Conservation (phyloP, 164 flowering plant species). For the Vitis rupestris region DNA sequence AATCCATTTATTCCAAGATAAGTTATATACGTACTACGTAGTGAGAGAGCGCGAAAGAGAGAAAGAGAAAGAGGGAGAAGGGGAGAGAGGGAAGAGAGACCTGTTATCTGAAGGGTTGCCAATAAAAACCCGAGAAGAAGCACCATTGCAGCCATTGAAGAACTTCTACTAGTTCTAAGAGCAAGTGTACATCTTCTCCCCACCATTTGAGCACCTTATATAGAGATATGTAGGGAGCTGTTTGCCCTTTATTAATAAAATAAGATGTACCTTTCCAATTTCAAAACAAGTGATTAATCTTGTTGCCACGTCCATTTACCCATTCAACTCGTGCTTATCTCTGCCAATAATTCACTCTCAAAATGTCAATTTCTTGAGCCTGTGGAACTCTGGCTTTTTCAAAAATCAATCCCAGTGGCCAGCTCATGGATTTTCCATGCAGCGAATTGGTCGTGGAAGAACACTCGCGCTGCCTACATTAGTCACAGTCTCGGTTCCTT, state of each 20-base stretch:
- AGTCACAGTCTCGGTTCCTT: too few relatives aligned
- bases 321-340: neutral
- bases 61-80: neutral
- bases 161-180: too few relatives aligned
- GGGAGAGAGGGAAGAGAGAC: neutral
- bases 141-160: neutral
- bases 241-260: neutral
- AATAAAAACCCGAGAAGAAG: conserved; percentile 4
- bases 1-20: conserved; percentile 3
- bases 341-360: neutral
- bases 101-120: conserved; percentile 6
- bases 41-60: too few relatives aligned
- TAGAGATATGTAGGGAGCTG: neutral
- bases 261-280: too few relatives aligned
- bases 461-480: too few relatives aligned
- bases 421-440: too few relatives aligned
- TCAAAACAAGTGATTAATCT: too few relatives aligned
- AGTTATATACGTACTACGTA: too few relatives aligned
- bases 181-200: too few relatives aligned
- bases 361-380: neutral
- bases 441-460: too few relatives aligned
- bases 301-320: neutral
- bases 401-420: neutral
- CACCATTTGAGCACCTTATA: too few relatives aligned
- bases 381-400: neutral